Conservation (phyloP, 1,284 basidiomycete genomes). For the Anthracocystis panici-leucophaei region DNA sequence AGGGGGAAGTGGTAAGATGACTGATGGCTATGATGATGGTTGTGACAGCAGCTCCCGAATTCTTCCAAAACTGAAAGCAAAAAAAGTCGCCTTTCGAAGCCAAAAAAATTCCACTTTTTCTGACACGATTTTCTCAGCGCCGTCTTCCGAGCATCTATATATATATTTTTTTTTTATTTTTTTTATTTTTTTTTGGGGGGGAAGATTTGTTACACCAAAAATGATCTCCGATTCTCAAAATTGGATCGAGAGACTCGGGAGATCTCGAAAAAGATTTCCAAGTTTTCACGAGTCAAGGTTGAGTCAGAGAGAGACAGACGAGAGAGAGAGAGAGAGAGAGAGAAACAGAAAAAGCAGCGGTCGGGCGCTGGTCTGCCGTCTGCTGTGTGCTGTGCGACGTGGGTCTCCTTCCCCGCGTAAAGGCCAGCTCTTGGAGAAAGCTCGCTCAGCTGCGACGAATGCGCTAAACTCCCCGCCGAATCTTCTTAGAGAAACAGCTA, state of each 20-base stretch:
- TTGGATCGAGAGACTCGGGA: slow-evolving; percentile 6
- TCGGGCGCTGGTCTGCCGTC: slow-evolving; percentile 13
- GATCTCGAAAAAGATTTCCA: slow-evolving; percentile 32
- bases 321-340: background rate
- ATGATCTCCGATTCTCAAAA: background rate
- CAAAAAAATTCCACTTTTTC: slow-evolving; percentile 11
- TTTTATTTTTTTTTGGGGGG: too few species aligned
- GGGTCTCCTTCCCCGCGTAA: slow-evolving; percentile 18
- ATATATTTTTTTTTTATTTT: background rate
- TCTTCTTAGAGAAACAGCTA: slow-evolving; percentile 13
- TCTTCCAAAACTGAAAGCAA: slow-evolving; percentile 1
- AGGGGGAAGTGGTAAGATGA: background rate
- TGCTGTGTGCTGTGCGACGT: slow-evolving; percentile 1
- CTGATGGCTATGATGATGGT: background rate
- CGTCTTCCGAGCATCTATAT: slow-evolving; percentile 27
- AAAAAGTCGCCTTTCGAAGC: background rate
- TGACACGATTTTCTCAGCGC: slow-evolving; percentile 15
- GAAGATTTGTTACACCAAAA: background rate
- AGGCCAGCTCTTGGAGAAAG: slow-evolving; percentile 3
- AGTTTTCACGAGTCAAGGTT: slow-evolving; percentile 41
- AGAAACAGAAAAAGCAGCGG: slow-evolving; percentile 4
- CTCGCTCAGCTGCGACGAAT: background rate
- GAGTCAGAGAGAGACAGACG: slow-evolving; percentile 25
- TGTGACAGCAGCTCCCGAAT: slow-evolving; percentile 4
- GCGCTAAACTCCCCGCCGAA: slow-evolving; percentile 11